Base-by-base conservation (phyloP, 2,329 filamentous ascomycete genomes). In the Cercospora sesami region DNA sequence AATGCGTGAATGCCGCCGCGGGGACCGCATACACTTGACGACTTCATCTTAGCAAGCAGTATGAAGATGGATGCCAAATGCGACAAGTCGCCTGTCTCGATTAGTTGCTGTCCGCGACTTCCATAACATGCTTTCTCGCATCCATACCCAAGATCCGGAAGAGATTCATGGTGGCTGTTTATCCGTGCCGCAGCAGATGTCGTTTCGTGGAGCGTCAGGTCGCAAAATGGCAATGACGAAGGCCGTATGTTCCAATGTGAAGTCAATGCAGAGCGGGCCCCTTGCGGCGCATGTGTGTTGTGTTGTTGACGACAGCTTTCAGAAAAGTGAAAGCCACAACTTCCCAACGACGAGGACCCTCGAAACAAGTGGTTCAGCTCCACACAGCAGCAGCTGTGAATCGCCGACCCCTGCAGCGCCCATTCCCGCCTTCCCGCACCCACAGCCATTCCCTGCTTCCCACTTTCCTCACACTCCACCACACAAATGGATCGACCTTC, bases 41-140 rank as follows among this genome's bases (percentile, higher is more conserved):
- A 81, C 75, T 90, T 90, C 93, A 99, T 99, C 86, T 99, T 99
- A 80, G 96, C 93, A 71, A 99, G 86, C 70, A 99, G 85, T 76
- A 99, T 97, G 76, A 97, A 86, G 79, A 99, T 97, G 64, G 94
- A 98, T 72, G 91, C 86, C 76, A 99, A 84, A 85, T 99, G 95
- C 85, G 93, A 97, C 79, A 99, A 88, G 86, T 99, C 95, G 83
- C 90, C 94, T 97, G 74, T 66, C 26, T 28, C 21, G 12, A 63
- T 70, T 30, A 76, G 70, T 61, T 39, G 28, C 64, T 45, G 30
- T 57, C 61, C 48, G 39, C 48, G 65, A 67, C 23, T 67, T 30
- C 62, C 39, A 48, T 42, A 39, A 51, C 60, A 48, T 26, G 59
- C 12, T 60, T 39, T 58, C 23, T n/a, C 60, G 67, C 53, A 21